Conservation (phyloP, 179 eudicot species). For the Sideroxylon spinosum region DNA sequence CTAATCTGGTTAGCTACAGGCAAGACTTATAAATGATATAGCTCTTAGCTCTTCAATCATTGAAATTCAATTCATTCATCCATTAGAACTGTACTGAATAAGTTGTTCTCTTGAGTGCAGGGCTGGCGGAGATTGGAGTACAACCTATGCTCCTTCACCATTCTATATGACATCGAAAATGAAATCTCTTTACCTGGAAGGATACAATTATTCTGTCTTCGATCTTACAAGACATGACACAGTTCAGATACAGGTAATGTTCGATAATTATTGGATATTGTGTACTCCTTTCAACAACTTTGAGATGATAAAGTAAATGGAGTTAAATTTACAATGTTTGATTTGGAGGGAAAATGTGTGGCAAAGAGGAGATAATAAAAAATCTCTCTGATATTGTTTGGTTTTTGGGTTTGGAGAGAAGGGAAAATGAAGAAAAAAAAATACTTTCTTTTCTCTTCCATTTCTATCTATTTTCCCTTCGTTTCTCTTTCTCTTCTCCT, state of each 20-base stretch:
- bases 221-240: conserved; percentile 70
- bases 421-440: too few species aligned
- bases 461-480: too few species aligned
- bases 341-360: too few species aligned
- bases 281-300: too few species aligned
- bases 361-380: too few species aligned
- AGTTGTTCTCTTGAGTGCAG: conserved; percentile 33
- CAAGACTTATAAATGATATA: conserved; percentile 23
- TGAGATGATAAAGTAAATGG: too few species aligned
- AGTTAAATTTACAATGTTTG: too few species aligned
- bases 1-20: conserved; percentile 94
- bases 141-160: conserved; percentile 98
- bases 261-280: not conserved
- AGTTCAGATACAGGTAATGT: conserved; percentile 86
- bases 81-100: not conserved
- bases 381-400: too few species aligned
- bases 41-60: not conserved
- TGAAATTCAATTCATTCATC: not conserved
- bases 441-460: too few species aligned
- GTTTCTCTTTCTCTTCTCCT: too few species aligned
- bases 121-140: conserved; percentile 95
- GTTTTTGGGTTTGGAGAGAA: too few species aligned
- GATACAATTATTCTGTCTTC: conserved; percentile 74
- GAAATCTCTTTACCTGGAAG: conserved; percentile 89
- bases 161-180: conserved; percentile 89